Conservation (phyloP, 176 grass and related monocot genomes). For the Aegilops umbellulata region DNA sequence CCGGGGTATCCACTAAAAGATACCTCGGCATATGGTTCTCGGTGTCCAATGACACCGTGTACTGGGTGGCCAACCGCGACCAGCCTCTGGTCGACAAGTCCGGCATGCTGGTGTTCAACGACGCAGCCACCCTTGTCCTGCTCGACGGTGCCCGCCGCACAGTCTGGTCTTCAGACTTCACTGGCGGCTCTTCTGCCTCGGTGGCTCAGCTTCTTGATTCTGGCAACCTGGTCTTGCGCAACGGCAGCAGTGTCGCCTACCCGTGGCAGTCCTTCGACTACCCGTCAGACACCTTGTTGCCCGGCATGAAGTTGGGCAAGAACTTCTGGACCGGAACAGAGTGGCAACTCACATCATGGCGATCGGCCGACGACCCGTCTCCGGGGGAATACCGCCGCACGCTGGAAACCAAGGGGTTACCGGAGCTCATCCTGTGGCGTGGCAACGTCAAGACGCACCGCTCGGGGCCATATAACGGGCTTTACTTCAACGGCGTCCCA, state of each 20-base stretch:
- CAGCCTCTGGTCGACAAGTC: neutral
- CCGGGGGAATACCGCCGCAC: neutral
- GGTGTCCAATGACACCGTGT: neutral
- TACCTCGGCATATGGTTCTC: neutral
- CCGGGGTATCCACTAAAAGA: neutral
- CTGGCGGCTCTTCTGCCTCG: neutral
- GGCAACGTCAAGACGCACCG: neutral
- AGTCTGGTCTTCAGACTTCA: constrained; percentile 13
- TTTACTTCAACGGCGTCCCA: neutral
- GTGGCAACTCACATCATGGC: neutral
- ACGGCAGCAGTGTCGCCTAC: neutral
- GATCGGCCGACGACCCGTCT: neutral
- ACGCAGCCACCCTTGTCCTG: neutral
- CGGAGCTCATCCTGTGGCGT: neutral
- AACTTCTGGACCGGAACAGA: neutral
- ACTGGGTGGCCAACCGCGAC: neutral
- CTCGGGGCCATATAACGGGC: neutral
- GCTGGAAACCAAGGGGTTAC: neutral
- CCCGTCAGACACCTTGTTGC: constrained; percentile 23
- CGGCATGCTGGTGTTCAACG: neutral
- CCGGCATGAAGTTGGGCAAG: constrained; percentile 32
- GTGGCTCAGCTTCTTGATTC: neutral
- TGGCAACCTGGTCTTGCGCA: constrained; percentile 28
- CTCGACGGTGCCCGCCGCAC: neutral
- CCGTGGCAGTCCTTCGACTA: constrained; percentile 45